Base-by-base conservation (phyloP, 106 monocot genomes). In the Acanthochlamys bracteata region DNA sequence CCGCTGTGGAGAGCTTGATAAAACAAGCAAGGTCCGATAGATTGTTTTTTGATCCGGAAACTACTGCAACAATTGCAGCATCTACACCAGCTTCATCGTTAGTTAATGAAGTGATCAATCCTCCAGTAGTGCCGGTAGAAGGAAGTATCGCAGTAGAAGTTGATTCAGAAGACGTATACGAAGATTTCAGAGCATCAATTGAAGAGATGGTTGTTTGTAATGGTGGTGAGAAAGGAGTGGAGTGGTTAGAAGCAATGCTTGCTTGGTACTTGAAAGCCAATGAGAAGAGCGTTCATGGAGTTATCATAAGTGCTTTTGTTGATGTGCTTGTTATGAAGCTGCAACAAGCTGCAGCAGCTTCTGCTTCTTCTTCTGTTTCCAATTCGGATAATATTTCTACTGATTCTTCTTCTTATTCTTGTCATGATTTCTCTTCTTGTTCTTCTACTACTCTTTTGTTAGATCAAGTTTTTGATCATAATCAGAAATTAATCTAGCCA, bases 121-220 rank as follows among this genome's bases (percentile, higher is more conserved):
- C 25, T 2, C 49, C 57, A 13, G 46, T 4, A 19, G 55, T n/a
- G n/a, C 71, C 75, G 0, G 74, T 76, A 24, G 68, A 86, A 69
- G 90, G 81, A n/a, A 67, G 81, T 46, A 61, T 81, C 4, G 86
- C 73, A 3, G 60, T 83, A 71, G 76, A 63, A 13, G 16, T 86
- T 61, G 86, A 91, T 15, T 91, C 91, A 0, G 20, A 76, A 20
- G 79, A 91, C 56, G 78, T 76, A 0, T 83, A 90, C 67, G 7
- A 45, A 19, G 90, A 90, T 51, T 90, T 90, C 66, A 59, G 71
- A 61, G 68, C 55, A 15, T 90, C 90, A 7, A 90, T 90, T 86
- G 83, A 83, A 78, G 75, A 78, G 86, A 79, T 90, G 75, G 80
- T 81, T 65, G 54, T 53, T 70, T 78, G 75, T 10, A 65, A 75